These are phyloP conservation scores for Asterochloris erici DNA, from an alignment of 139 green algal species.

Conservation along the genomic window DNA sequence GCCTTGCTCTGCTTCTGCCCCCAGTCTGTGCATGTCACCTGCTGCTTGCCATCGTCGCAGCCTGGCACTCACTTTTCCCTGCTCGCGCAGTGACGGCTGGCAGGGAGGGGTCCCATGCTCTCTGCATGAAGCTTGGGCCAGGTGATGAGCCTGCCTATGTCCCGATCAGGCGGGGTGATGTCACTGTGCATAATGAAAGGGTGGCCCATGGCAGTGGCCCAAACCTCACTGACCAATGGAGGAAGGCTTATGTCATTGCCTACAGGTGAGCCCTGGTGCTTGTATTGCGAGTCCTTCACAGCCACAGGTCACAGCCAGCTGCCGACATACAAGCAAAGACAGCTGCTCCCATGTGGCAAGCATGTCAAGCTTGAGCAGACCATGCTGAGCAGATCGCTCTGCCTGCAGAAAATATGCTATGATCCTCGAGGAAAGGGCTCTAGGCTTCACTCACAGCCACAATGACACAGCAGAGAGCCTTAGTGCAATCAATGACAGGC, in stretches of 20 bases:
- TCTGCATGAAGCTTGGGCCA: conserved; percentile 32
- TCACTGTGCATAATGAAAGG: conserved; percentile 64
- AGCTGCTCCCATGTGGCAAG: too few species aligned
- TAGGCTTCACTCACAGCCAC: conserved; percentile 64
- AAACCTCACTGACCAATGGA: conserved; percentile 43
- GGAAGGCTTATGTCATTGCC: conserved; percentile 55
- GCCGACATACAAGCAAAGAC: too few species aligned
- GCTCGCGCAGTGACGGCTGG: conserved; percentile 31
- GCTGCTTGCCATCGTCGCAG: neutral
- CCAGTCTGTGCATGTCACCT: neutral
- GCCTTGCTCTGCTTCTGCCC: neutral
- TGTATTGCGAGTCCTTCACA: neutral
- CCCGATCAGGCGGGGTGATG: conserved; percentile 44
- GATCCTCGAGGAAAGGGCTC: conserved; percentile 41
- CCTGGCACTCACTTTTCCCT: neutral
- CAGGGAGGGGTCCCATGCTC: conserved; percentile 51
- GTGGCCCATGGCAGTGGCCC: conserved; percentile 49
- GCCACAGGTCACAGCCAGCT: too few species aligned
- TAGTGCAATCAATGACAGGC: too few species aligned
- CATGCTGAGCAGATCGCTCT: too few species aligned
- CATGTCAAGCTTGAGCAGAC: too few species aligned
- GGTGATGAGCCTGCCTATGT: conserved; percentile 30
- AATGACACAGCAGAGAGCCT: conserved; percentile 26
- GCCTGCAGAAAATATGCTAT: too few species aligned
- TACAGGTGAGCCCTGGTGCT: conserved; percentile 45